Evolutionary conservation across 257 asterid genomes (phyloP).

Genomic region (Solanum okadae): DNA sequence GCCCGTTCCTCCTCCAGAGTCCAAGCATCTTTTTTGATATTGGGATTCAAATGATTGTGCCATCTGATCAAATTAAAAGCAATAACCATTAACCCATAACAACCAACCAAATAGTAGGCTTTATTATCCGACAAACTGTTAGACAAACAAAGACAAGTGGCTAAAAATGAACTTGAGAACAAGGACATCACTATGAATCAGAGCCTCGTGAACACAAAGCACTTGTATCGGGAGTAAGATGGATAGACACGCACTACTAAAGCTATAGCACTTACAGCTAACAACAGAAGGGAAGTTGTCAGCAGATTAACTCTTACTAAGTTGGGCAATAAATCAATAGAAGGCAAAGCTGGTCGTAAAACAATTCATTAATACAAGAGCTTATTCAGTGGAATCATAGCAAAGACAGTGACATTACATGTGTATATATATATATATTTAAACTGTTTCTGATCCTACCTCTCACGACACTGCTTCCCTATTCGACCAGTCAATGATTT

Average conservation of each 20-base stretch:
- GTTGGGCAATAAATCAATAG: background rate
- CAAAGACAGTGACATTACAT: background rate
- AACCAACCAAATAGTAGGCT: background rate
- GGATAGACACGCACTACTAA: background rate
- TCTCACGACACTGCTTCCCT: slow-evolving; percentile 99
- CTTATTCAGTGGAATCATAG: background rate
- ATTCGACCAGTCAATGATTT: slow-evolving; percentile 94
- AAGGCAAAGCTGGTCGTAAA: background rate
- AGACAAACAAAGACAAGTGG: background rate
- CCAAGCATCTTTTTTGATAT: slow-evolving; percentile 95
- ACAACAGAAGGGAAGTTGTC: background rate
- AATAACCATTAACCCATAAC: background rate
- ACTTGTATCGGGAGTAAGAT: background rate
- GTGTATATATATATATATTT: background rate
- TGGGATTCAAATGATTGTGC: slow-evolving; percentile 99
- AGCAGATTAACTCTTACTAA: background rate
- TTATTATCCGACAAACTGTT: background rate
- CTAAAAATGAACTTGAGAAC: background rate
- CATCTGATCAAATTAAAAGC: slow-evolving; percentile 48
- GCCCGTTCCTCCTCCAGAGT: slow-evolving; percentile 87
- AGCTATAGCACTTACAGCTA: background rate
- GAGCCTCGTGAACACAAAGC: background rate
- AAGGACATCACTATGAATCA: background rate
- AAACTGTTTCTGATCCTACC: slow-evolving; percentile 35
- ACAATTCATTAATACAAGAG: background rate